A percentile compares a stretch with the other conserved stretches of the same genome.
Evolutionary conservation across 805 yeast species (phyloP).

Genomic region (Candida michaelii): DNA sequence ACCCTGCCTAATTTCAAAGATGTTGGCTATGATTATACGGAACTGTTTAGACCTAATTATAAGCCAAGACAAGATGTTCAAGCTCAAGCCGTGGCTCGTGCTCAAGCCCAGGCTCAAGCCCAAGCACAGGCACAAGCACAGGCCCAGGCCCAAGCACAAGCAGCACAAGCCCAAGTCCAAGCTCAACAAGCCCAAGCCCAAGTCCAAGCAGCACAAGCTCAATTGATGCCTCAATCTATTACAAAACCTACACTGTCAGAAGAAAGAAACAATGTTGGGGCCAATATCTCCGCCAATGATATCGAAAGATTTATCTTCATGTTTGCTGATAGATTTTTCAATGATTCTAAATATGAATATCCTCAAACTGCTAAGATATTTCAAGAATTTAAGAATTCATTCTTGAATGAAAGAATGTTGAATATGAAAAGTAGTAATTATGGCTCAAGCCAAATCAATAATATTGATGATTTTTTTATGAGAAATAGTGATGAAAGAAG

Average conservation of each 20-base stretch:
- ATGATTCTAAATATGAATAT: conserved; percentile 39
- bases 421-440: conserved; percentile 17
- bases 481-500: conserved; percentile 10
- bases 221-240: conserved; percentile 6
- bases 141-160: conserved; percentile 7
- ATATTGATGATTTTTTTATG: conserved; percentile 27
- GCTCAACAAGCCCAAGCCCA: conserved; percentile 16
- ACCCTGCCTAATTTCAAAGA: conserved; percentile 7
- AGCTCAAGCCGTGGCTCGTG: conserved; percentile 16
- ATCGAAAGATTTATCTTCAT: conserved; percentile 41
- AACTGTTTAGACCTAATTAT: conserved; percentile 24
- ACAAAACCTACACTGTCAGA: conserved; percentile 5
- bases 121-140: conserved; percentile 15
- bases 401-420: conserved; percentile 41
- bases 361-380: conserved; percentile 44
- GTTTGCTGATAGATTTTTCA: conserved; percentile 44
- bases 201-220: conserved; percentile 15
- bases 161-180: conserved; percentile 15
- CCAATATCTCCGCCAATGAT: conserved; percentile 26
- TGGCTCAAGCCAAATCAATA: conserved; percentile 7
- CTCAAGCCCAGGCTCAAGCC: conserved; percentile 17
- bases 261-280: conserved; percentile 3
- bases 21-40: conserved; percentile 12
- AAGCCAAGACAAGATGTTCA: conserved; percentile 23
- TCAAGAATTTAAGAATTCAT: conserved; percentile 43